Evolutionary conservation across 306 rosid genomes (phyloP).

Genomic region (Mimosa bimucronata): DNA sequence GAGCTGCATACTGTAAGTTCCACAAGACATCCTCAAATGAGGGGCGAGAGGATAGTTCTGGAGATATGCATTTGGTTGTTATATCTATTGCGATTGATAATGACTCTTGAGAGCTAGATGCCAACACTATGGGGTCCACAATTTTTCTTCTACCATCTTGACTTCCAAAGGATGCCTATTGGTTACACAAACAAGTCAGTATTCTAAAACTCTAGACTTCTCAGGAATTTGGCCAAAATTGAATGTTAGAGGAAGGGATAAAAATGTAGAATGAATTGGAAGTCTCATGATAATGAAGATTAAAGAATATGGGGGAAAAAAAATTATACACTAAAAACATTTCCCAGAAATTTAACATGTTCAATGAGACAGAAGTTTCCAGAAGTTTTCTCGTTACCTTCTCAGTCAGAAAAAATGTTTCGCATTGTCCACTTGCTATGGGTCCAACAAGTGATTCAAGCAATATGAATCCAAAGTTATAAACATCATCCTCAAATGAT

Average conservation of each 20-base stretch:
- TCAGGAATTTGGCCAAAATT: not conserved
- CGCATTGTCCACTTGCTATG: conserved; percentile 60
- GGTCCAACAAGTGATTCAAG: conserved; percentile 85
- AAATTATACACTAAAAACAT: not conserved
- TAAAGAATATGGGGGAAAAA: not conserved
- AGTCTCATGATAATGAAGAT: not conserved
- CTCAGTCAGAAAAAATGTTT: conserved; percentile 69
- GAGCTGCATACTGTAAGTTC: conserved; percentile 89
- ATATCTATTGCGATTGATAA: conserved; percentile 71
- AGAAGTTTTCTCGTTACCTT: conserved; percentile 52
- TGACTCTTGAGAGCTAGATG: conserved; percentile 77
- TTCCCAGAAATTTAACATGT: not conserved
- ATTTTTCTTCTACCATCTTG: conserved; percentile 69
- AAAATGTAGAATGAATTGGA: not conserved
- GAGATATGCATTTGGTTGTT: conserved; percentile 75
- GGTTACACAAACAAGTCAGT: conserved; percentile 31
- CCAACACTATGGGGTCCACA: conserved; percentile 78
- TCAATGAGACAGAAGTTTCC: not conserved
- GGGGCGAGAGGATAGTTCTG: conserved; percentile 63
- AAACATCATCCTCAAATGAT: conserved; percentile 66
- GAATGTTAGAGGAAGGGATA: not conserved
- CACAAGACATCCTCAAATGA: conserved; percentile 89
- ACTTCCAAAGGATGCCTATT: conserved; percentile 85
- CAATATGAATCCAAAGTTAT: conserved; percentile 79
- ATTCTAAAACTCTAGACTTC: not conserved